Base-by-base conservation (phyloP, 768 basidiomycete species). In the Amylocystis lapponica region DNA sequence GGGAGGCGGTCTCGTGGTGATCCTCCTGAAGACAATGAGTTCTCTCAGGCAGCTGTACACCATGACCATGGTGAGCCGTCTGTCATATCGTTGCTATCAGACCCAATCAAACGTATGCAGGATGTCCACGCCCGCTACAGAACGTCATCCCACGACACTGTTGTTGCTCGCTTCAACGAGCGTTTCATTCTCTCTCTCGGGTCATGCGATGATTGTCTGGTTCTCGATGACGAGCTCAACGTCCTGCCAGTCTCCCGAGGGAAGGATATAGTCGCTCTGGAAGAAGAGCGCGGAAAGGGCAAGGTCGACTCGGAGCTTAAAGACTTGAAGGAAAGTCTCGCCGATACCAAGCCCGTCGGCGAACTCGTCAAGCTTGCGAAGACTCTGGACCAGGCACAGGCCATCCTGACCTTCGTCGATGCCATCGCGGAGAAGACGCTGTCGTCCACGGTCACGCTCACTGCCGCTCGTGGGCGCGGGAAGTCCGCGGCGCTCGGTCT, bases 111-210 rank as follows among this genome's bases (percentile, higher is more conserved):
- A n/a, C n/a, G 1, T 22, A 13, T 16, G 7, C 49, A 97, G 93
- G 96, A 99, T 58, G 94, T 98, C 5, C 96, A 99, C 63, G 71
- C 88, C 1, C 80, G 96, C 26, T 99, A 98, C 61, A 75, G 95
- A 21, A 97, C 96, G 0, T 84, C 89, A 11, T 83, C 90, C 2
- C 90, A 94, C 56, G 87, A 89, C 56, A 74, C 83, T 5, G 86
- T 94, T 23, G 72, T 83, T n/a, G 90, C 96, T 0, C 81, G 96
- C 21, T 99, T 99, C 71, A 99, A 99, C 65, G 96, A 99, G 61
- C 86, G 96, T 10, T 99, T 99, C 66, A 97, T 99, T 55, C 77
- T 99, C 14, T 99, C 96, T 16, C 80, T 99, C 16, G 92, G 92
- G 19, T 86, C 90, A 14, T 97, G 91, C 57, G 72, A 83, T 7